phyloP scores from a whole-genome alignment of 768 basidiomycete species.

The Botryobasidium botryosum region DNA sequence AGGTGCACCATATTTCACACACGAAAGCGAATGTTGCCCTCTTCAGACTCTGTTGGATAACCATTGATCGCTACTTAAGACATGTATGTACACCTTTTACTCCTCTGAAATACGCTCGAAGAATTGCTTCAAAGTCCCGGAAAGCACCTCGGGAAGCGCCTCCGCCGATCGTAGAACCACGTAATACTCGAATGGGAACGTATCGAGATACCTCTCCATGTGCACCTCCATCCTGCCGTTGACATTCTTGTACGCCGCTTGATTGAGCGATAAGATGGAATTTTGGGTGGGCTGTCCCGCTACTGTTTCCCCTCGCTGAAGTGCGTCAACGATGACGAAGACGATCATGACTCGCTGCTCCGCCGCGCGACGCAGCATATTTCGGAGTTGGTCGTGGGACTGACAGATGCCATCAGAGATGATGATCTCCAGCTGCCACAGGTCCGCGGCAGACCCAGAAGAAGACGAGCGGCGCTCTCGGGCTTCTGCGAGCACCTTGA shows the following conservation, averaged over 20 bases:
- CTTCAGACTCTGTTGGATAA: no score
- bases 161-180: constrained; percentile 85
- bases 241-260: constrained; percentile 70
- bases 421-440: constrained; percentile 98
- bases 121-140: constrained; percentile 81
- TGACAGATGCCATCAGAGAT: constrained; percentile 99
- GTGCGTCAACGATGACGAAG: constrained; percentile 87
- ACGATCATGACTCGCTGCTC: constrained; percentile 90
- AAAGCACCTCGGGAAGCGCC: constrained; percentile 76
- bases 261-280: constrained; percentile 88
- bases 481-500: constrained; percentile 57
- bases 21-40: no score
- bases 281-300: constrained; percentile 25
- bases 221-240: constrained; percentile 73
- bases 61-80: no score
- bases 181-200: constrained; percentile 97
- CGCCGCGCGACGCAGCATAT: constrained; percentile 64
- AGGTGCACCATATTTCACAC: no score
- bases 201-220: constrained; percentile 78
- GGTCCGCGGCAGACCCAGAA: constrained; percentile 52
- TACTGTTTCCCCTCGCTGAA: constrained; percentile 32
- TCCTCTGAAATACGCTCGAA: constrained; percentile 71
- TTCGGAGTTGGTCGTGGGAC: constrained; percentile 73
- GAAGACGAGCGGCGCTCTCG: constrained; percentile 42
- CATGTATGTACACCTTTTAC: no score